phyloP scores from a whole-genome alignment of 169 alveolate species.

The Cryptosporidium andersoni region DNA sequence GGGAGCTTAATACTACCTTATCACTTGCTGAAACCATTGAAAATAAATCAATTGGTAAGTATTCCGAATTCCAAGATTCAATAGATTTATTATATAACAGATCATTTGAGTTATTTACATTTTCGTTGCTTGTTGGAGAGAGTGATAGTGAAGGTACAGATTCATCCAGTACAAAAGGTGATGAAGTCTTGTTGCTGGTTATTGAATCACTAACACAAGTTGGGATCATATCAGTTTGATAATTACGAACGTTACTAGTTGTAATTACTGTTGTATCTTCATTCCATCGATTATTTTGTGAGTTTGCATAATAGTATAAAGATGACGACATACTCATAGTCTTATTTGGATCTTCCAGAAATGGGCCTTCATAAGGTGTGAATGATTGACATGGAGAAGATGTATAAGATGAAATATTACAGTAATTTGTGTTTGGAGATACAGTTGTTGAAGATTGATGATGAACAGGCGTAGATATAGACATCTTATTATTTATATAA shows the following conservation, averaged over 20 bases:
- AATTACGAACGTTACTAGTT: not conserved
- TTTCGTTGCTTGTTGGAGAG: slow-evolving; percentile 36
- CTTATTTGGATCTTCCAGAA: slow-evolving; percentile 64
- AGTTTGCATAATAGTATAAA: slow-evolving; percentile 22
- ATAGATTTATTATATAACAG: slow-evolving; percentile 18
- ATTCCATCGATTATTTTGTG: slow-evolving; percentile 43
- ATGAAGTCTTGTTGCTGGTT: not conserved
- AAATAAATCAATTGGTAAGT: slow-evolving; percentile 46
- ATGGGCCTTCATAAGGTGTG: slow-evolving; percentile 62
- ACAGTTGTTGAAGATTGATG: slow-evolving; percentile 66
- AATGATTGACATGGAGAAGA: slow-evolving; percentile 68
- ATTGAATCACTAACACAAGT: slow-evolving; percentile 12
- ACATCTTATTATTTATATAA: not conserved
- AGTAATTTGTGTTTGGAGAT: slow-evolving; percentile 67
- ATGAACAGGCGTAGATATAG: slow-evolving; percentile 63
- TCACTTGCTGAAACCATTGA: slow-evolving; percentile 27
- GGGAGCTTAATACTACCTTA: slow-evolving; percentile 20
- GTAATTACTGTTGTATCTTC: slow-evolving; percentile 44
- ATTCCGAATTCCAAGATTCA: slow-evolving; percentile 57
- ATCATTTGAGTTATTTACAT: slow-evolving; percentile 27
- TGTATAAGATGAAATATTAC: slow-evolving; percentile 62
- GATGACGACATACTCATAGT: slow-evolving; percentile 32
- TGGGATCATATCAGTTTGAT: not conserved
- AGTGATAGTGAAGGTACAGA: slow-evolving; percentile 4
- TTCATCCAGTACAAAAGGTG: slow-evolving; percentile 27